A percentile compares a stretch with the other conserved stretches of the same genome.
These are phyloP conservation scores for Jamesozyma spencerorum DNA, from an alignment of 805 yeast species.

Conservation along the genomic window DNA sequence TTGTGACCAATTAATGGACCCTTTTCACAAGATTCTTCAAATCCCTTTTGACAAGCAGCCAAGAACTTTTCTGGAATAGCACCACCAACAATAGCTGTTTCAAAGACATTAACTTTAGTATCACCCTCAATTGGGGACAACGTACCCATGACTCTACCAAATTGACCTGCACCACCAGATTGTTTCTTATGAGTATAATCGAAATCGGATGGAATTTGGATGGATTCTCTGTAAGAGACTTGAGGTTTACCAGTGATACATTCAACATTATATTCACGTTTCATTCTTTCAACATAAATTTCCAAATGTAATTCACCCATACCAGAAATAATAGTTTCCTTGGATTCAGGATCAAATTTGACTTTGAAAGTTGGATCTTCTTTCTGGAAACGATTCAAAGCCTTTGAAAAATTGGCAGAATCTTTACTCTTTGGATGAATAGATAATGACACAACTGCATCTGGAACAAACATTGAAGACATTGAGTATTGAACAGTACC, in stretches of 20 bases:
- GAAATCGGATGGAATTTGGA: constrained; percentile 60
- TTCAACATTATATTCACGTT: constrained; percentile 91
- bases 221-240: constrained; percentile 95
- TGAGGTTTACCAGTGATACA: constrained; percentile 96
- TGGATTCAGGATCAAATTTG: constrained; percentile 81
- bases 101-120: constrained; percentile 53
- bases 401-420: constrained; percentile 79
- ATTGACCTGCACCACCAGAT: constrained; percentile 99
- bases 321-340: constrained; percentile 82
- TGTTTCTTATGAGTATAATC: constrained; percentile 97
- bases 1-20: constrained; percentile 95
- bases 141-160: constrained; percentile 88
- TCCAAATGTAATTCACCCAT: constrained; percentile 98
- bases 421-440: constrained; percentile 84
- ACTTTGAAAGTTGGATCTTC: constrained; percentile 99
- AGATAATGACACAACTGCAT: constrained; percentile 91
- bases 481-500: constrained; percentile 73
- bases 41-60: constrained; percentile 90
- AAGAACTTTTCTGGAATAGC: constrained; percentile 91
- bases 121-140: constrained; percentile 47
- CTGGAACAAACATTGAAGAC: constrained; percentile 98
- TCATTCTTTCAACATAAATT: constrained; percentile 96
- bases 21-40: constrained; percentile 87
- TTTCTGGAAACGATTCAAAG: constrained; percentile 93
- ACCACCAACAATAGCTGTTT: constrained; percentile 91